Percentiles rank a stretch among this genome's conserved stretches.
phyloP scores from a whole-genome alignment of 208 protist species.

The Trypanosoma conorhini region DNA sequence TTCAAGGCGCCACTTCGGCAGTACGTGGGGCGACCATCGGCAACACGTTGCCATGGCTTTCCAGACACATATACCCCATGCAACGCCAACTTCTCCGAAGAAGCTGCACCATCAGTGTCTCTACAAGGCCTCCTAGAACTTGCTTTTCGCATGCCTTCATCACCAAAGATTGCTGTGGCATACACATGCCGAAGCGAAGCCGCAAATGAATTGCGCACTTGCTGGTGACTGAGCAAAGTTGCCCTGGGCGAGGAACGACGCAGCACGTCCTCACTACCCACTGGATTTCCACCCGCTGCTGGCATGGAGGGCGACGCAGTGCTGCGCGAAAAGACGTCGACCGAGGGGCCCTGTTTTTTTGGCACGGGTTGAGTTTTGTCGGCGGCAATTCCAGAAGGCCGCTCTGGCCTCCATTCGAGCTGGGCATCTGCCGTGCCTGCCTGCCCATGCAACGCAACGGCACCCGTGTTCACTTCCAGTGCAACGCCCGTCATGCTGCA shows the following conservation, averaged over 20 bases:
- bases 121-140: neutral
- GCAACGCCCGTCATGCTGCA: slow-evolving; percentile 12
- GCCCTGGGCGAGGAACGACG: slow-evolving; percentile 37
- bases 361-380: neutral
- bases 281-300: neutral
- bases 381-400: neutral
- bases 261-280: neutral
- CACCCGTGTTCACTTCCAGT: neutral
- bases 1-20: slow-evolving; percentile 56
- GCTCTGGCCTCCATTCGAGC: neutral
- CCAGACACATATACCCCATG: slow-evolving; percentile 23
- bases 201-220: slow-evolving; percentile 37
- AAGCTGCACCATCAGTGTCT: slow-evolving; percentile 7
- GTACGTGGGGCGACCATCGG: slow-evolving; percentile 19
- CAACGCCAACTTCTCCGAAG: slow-evolving; percentile 5
- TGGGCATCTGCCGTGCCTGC: neutral
- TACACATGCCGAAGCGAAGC: slow-evolving; percentile 17
- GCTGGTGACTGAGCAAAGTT: slow-evolving; percentile 67
- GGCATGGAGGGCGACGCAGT: neutral
- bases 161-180: slow-evolving; percentile 9
- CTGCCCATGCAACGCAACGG: neutral
- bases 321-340: slow-evolving; percentile 1
- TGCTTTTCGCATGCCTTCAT: neutral
- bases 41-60: slow-evolving; percentile 12
- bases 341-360: neutral